phyloP scores from a whole-genome alignment of 1,284 basidiomycete genomes.

The Hymenochaete sp. region DNA sequence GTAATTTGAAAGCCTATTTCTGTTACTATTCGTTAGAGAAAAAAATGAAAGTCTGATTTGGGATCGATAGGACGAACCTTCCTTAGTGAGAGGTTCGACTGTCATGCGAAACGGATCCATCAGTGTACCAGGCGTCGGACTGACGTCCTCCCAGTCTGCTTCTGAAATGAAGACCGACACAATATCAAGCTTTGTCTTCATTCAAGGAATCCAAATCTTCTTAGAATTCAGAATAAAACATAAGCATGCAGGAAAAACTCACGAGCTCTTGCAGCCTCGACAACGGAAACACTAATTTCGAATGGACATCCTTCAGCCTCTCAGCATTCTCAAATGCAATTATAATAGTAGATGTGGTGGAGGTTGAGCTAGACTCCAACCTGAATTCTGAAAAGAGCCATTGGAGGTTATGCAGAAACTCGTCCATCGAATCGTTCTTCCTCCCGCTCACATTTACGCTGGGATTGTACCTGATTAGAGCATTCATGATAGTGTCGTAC shows the following conservation, averaged over 20 bases:
- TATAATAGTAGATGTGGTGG: conserved; percentile 35
- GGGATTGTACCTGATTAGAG: conserved; percentile 32
- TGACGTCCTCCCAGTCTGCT: conserved; percentile 66
- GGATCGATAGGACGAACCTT: conserved; percentile 36
- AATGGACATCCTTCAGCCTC: conserved; percentile 50
- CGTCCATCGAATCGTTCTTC: conserved; percentile 57
- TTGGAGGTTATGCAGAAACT: conserved; percentile 55
- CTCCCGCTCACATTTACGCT: too few species aligned
- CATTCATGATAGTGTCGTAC: conserved; percentile 59
- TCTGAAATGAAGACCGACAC: conserved; percentile 63
- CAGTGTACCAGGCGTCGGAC: conserved; percentile 60
- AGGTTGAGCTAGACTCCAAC: too few species aligned
- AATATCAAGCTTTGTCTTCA: conserved; percentile 35
- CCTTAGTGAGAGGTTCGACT: conserved; percentile 46
- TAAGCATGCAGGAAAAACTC: conserved; percentile 26
- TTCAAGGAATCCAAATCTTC: not conserved
- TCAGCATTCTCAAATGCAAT: conserved; percentile 65
- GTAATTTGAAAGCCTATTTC: not conserved
- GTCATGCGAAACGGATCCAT: conserved; percentile 73
- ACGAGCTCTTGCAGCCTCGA: conserved; percentile 71
- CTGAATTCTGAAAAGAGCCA: conserved; percentile 22
- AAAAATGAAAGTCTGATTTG: not conserved
- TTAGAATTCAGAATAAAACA: conserved; percentile 9
- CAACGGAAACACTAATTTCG: conserved; percentile 61
- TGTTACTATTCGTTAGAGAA: conserved; percentile 1